These are phyloP conservation scores for Leishmania martiniquensis DNA, from an alignment of 208 protist genomes.

Conservation along the genomic window DNA sequence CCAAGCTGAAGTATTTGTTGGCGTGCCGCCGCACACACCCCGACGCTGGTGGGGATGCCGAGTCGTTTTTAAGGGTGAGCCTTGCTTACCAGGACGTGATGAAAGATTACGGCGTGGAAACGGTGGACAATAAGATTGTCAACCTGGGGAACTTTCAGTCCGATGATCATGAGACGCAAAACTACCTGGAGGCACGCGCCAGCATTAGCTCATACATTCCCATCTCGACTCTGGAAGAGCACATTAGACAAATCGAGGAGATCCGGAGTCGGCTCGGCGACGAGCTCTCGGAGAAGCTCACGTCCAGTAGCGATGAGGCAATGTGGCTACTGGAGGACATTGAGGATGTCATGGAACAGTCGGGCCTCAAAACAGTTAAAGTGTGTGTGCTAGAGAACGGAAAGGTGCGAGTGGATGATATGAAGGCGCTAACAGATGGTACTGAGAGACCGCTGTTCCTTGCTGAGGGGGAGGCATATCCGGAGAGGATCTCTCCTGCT, in stretches of 20 bases:
- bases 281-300: conserved; percentile 61
- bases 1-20: conserved; percentile 85
- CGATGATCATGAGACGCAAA: conserved; percentile 71
- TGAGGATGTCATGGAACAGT: conserved; percentile 83
- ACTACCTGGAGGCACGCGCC: conserved; percentile 75
- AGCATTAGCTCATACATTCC: conserved; percentile 81
- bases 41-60: conserved; percentile 80
- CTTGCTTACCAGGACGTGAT: conserved; percentile 87
- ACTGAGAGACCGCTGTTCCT: conserved; percentile 75
- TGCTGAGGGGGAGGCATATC: conserved; percentile 8
- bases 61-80: conserved; percentile 74
- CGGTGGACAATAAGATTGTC: conserved; percentile 82
- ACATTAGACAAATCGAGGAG: conserved; percentile 81
- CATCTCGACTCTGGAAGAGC: conserved; percentile 81
- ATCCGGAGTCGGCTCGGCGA: conserved; percentile 68
- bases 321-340: conserved; percentile 90
- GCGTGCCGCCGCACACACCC: conserved; percentile 80
- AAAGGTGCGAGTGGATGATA: conserved; percentile 50
- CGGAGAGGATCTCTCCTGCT: neutral
- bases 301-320: conserved; percentile 70
- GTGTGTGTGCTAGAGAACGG: conserved; percentile 73
- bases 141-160: conserved; percentile 86
- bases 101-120: conserved; percentile 90
- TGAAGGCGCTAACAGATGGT: conserved; percentile 64
- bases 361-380: conserved; percentile 76